These are phyloP conservation scores for Sporothrix dimorphospora DNA, from an alignment of 2,329 filamentous ascomycete genomes.

Conservation along the genomic window DNA sequence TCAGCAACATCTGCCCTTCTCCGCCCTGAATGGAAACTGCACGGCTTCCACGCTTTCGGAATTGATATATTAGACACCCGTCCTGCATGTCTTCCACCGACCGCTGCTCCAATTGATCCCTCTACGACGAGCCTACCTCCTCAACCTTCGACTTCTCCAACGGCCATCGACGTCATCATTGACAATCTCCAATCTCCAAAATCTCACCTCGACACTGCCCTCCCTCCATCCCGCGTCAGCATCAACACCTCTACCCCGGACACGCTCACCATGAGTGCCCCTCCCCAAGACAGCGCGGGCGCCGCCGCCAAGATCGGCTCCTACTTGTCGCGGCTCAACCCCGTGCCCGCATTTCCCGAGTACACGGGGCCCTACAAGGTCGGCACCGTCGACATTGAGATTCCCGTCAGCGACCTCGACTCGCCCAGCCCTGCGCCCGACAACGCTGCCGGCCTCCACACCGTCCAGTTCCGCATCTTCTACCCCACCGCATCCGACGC, in stretches of 20 bases:
- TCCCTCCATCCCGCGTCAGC: background rate
- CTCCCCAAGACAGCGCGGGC: background rate
- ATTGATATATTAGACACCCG: background rate
- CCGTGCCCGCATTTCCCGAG: conserved; percentile 71
- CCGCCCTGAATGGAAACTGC: background rate
- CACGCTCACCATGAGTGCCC: background rate
- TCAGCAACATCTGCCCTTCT: background rate
- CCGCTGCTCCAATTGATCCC: background rate
- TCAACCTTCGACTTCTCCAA: background rate
- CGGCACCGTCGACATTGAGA: conserved; percentile 78
- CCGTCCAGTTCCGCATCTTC: conserved; percentile 79
- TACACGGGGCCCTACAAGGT: conserved; percentile 80
- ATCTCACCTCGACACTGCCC: background rate
- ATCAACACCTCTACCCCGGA: background rate
- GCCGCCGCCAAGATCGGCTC: conserved; percentile 46
- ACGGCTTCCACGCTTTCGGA: background rate
- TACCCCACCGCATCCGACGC: conserved; percentile 68
- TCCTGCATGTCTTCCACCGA: background rate
- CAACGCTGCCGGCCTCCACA: conserved; percentile 63
- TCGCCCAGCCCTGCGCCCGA: conserved; percentile 58
- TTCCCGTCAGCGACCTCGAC: conserved; percentile 65
- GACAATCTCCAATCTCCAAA: background rate
- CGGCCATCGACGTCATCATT: background rate
- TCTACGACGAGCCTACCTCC: background rate
- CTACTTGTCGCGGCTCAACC: conserved; percentile 62